Conservation (phyloP, 31 red algal genomes). For the Odonthalia washingtoniensis region DNA sequence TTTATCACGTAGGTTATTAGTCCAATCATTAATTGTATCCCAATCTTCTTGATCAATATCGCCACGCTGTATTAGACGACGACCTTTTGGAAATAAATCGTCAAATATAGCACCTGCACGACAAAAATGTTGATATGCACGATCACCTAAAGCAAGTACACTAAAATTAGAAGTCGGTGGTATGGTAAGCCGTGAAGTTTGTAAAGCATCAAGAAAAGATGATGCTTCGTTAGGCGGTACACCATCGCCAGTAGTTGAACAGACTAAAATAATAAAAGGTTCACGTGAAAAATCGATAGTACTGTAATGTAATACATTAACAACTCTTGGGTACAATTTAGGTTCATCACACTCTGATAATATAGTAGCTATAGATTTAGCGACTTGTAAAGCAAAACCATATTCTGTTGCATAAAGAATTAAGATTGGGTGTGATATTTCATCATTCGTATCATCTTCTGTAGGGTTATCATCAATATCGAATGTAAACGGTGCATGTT, state of each 20-base stretch:
- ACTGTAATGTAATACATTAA: conserved; percentile 80
- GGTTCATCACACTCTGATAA: neutral
- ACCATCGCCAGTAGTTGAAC: conserved; percentile 93
- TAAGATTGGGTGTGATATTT: conserved; percentile 42
- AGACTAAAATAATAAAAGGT: conserved; percentile 63
- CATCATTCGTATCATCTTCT: neutral
- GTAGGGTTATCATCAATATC: neutral
- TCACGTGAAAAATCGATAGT: conserved; percentile 66
- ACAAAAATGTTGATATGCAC: conserved; percentile 95
- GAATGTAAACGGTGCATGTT: conserved; percentile 15
- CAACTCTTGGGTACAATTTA: conserved; percentile 54
- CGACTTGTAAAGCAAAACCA: conserved; percentile 92
- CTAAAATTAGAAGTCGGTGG: conserved; percentile 54
- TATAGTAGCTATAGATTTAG: conserved; percentile 34
- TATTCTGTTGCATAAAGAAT: conserved; percentile 97
- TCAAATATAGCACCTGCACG: conserved; percentile 77
- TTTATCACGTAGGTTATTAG: conserved; percentile 21
- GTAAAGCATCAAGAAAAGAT: conserved; percentile 68
- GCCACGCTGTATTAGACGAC: conserved; percentile 18
- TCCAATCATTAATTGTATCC: conserved; percentile 75
- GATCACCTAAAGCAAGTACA: conserved; percentile 93
- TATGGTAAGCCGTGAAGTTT: conserved; percentile 9
- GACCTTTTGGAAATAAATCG: conserved; percentile 1
- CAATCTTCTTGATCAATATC: conserved; percentile 94
- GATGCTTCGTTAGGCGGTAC: conserved; percentile 85